Conservation (phyloP, 495 filamentous ascomycete species). For the Pyronema omphalodes region DNA sequence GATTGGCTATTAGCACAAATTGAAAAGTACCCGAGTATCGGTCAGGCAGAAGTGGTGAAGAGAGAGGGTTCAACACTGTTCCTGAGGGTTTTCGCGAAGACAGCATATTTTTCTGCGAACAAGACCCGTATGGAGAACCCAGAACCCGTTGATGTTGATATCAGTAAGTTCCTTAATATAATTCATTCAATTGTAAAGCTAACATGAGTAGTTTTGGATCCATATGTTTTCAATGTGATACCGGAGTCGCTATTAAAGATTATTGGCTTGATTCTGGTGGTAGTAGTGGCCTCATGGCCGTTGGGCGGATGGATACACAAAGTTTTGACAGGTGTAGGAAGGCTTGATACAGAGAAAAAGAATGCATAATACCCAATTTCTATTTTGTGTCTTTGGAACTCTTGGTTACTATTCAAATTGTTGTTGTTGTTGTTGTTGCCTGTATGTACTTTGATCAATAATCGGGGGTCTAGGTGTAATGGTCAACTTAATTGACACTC, state of each 20-base stretch:
- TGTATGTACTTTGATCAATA: too few species aligned
- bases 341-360: not conserved
- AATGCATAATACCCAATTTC: not conserved
- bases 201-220: slow-evolving; percentile 49
- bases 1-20: slow-evolving; percentile 16
- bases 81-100: slow-evolving; percentile 54
- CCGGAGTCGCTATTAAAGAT: slow-evolving; percentile 53
- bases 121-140: slow-evolving; percentile 54
- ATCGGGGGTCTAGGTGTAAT: too few species aligned
- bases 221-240: slow-evolving; percentile 53
- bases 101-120: slow-evolving; percentile 67
- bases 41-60: slow-evolving; percentile 4
- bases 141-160: slow-evolving; percentile 57
- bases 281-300: slow-evolving; percentile 28
- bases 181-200: slow-evolving; percentile 7
- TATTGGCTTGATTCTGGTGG: slow-evolving; percentile 36
- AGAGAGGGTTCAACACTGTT: slow-evolving; percentile 32
- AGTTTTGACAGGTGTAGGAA: slow-evolving; percentile 8
- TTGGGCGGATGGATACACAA: slow-evolving; percentile 14
- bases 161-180: slow-evolving; percentile 30
- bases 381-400: too few species aligned
- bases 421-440: too few species aligned
- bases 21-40: slow-evolving; percentile 8
- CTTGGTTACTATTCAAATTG: too few species aligned
- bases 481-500: too few species aligned